phyloP scores from a whole-genome alignment of 2,329 filamentous ascomycete species.

The Metarhizium humberi region DNA sequence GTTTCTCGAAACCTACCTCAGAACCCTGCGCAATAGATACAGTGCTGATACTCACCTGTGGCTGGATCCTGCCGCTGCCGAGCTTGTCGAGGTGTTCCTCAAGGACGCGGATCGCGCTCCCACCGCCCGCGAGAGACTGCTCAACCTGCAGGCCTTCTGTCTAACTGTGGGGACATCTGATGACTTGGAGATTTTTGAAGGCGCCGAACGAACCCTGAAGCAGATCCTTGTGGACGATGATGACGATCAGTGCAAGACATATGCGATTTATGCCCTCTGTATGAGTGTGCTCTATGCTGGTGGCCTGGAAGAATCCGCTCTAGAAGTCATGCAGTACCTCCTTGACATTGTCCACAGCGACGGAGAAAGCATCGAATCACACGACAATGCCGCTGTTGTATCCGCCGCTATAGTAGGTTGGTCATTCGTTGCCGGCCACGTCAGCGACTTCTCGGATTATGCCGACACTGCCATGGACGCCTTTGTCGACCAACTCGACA shows the following conservation, averaged over 20 bases:
- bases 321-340: constrained; percentile 66
- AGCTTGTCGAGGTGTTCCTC: constrained; percentile 55
- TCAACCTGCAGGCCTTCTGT: constrained; percentile 63
- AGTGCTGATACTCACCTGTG: constrained; percentile 23
- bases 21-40: constrained; percentile 44
- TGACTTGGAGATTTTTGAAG: constrained; percentile 31
- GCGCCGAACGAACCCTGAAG: constrained; percentile 18
- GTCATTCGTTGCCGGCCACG: constrained; percentile 69
- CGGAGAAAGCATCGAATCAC: constrained; percentile 60
- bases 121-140: constrained; percentile 57
- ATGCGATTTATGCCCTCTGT: constrained; percentile 65
- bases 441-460: constrained; percentile 64
- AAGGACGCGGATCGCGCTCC: constrained; percentile 61
- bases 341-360: constrained; percentile 74
- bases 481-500: constrained; percentile 79
- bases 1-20: constrained; percentile 22
- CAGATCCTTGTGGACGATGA: constrained; percentile 42
- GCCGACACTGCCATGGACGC: constrained; percentile 68
- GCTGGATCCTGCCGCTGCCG: constrained; percentile 48
- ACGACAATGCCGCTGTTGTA: constrained; percentile 62
- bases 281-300: constrained; percentile 70
- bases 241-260: constrained; percentile 53
- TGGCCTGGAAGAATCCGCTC: constrained; percentile 55
- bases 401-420: constrained; percentile 67
- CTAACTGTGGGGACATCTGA: constrained; percentile 62